Conservation (phyloP, 2,329 filamentous ascomycete species). For the Trichoderma hamatum region DNA sequence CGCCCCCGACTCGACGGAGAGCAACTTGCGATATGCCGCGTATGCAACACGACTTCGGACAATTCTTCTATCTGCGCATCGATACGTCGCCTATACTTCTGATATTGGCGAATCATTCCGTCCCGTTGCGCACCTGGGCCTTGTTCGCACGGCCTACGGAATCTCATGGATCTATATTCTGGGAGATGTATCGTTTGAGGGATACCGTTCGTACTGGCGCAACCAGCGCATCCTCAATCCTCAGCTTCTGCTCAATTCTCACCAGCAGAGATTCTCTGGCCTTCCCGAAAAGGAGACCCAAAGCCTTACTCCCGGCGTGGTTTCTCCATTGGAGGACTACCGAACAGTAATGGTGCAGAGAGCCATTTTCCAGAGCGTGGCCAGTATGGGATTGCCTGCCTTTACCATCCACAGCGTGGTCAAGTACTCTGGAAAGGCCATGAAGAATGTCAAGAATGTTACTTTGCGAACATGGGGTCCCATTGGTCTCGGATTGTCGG, state of each 20-base stretch:
- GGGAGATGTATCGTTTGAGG: conserved; percentile 89
- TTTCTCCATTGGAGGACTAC: conserved; percentile 83
- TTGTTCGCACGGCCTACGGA: conserved; percentile 83
- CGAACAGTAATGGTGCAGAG: conserved; percentile 88
- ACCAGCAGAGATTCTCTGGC: conserved; percentile 53
- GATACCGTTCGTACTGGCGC: conserved; percentile 89
- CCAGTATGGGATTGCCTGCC: conserved; percentile 90
- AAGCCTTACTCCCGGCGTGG: conserved; percentile 44
- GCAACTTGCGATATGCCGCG: conserved; percentile 84
- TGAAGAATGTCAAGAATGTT: conserved; percentile 80
- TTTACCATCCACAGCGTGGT: conserved; percentile 95
- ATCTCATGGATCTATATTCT: conserved; percentile 91
- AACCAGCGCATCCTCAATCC: conserved; percentile 79
- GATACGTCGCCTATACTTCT: conserved; percentile 95
- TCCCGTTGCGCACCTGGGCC: conserved; percentile 81
- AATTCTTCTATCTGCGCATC: conserved; percentile 85
- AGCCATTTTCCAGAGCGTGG: conserved; percentile 85
- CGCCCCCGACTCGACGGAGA: conserved; percentile 76
- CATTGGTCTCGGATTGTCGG: conserved; percentile 77
- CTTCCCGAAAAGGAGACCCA: conserved; percentile 41
- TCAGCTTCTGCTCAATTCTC: conserved; percentile 56
- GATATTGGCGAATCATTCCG: conserved; percentile 97
- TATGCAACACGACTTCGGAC: conserved; percentile 86
- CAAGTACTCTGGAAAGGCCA: conserved; percentile 79
- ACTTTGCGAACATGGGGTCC: conserved; percentile 82